A percentile compares a stretch with the other conserved stretches of the same genome.
Evolutionary conservation across 441 rosid species (phyloP).

Genomic region (Lepidium campestre): DNA sequence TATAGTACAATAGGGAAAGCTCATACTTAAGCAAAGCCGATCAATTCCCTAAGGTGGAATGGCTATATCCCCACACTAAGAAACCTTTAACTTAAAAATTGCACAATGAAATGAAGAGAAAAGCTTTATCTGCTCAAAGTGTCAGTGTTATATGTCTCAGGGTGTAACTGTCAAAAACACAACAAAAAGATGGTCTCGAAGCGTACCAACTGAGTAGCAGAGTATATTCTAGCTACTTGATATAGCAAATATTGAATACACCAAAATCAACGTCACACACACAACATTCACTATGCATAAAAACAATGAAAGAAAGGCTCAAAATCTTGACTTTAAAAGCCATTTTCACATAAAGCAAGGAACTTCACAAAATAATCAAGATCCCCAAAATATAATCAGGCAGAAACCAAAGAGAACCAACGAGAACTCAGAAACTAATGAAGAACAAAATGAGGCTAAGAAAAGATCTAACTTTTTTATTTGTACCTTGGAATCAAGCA

Average conservation of each 20-base stretch:
- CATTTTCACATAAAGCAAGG: not conserved
- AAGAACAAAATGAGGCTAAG: not conserved
- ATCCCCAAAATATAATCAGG: not conserved
- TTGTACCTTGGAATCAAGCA: constrained; percentile 76
- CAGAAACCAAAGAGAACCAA: not conserved
- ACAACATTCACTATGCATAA: not conserved
- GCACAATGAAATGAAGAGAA: not conserved
- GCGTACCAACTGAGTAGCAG: not conserved
- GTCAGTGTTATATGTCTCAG: not conserved
- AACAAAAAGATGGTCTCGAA: not conserved
- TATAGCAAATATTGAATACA: not conserved
- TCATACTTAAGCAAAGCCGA: not conserved
- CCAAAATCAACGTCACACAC: constrained; percentile 2
- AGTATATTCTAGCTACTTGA: not conserved
- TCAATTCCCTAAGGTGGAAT: not conserved
- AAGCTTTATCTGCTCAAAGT: not conserved
- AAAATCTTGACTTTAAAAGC: not conserved
- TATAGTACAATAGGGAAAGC: not conserved
- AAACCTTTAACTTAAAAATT: not conserved
- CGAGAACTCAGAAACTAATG: not conserved
- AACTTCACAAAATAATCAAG: not conserved
- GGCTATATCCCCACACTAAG: not conserved
- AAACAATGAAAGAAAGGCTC: not conserved
- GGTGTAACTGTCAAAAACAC: not conserved
- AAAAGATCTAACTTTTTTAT: not conserved